These are phyloP conservation scores for Neocatenulostroma microsporum DNA, from an alignment of 2,329 filamentous ascomycete species.

Conservation along the genomic window DNA sequence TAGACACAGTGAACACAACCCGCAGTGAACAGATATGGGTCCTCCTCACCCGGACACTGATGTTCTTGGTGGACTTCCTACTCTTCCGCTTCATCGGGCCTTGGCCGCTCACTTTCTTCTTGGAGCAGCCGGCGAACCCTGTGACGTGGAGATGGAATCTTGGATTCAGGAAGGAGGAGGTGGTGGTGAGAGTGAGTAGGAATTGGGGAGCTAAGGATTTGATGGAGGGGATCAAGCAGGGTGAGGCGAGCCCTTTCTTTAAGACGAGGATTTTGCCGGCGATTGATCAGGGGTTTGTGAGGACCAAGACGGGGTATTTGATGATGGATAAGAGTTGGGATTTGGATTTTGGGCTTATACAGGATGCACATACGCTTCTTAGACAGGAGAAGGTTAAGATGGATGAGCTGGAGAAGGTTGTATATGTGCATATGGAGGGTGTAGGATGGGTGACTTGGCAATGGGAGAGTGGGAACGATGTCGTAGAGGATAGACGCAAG, in stretches of 20 bases:
- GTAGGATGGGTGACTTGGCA: constrained; percentile 53
- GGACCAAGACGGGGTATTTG: constrained; percentile 76
- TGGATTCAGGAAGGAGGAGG: constrained; percentile 71
- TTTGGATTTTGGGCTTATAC: constrained; percentile 76
- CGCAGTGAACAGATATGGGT: constrained; percentile 52
- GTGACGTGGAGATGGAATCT: constrained; percentile 63
- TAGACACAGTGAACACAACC: constrained; percentile 51
- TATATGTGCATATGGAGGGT: constrained; percentile 62
- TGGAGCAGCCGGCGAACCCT: constrained; percentile 57
- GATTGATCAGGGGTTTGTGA: constrained; percentile 58
- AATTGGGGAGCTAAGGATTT: constrained; percentile 59
- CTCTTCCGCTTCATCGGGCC: constrained; percentile 37
- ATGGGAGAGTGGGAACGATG: constrained; percentile 35
- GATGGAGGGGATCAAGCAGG: constrained; percentile 46
- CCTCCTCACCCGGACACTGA: constrained; percentile 52
- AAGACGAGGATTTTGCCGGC: constrained; percentile 58
- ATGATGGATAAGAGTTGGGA: constrained; percentile 82
- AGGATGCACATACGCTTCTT: constrained; percentile 61
- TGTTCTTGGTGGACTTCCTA: constrained; percentile 67
- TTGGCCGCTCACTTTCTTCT: constrained; percentile 47
- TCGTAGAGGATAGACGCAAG: constrained; percentile 56
- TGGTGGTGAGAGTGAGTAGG: constrained; percentile 71
- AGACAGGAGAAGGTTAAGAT: constrained; percentile 52
- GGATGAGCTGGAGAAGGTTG: constrained; percentile 62
- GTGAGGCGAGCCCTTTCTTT: constrained; percentile 49